Percentiles rank a stretch among this genome's conserved stretches.
Evolutionary conservation across 768 basidiomycete genomes (phyloP).

Genomic region (Russula compacta): DNA sequence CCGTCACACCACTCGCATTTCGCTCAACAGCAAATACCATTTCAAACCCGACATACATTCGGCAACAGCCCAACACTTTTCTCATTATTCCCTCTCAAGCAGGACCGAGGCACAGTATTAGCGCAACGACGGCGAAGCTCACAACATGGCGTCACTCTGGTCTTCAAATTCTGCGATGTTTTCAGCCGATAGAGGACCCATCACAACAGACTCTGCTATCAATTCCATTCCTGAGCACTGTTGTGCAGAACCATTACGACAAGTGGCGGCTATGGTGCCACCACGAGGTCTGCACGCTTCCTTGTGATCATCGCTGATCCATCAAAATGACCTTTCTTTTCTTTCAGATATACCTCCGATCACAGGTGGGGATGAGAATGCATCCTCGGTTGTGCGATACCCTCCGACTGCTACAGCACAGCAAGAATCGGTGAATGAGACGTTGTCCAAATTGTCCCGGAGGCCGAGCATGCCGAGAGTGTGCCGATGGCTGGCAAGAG

Average conservation of each 20-base stretch:
- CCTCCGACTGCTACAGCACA: not conserved
- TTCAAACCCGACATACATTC: not conserved
- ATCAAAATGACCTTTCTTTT: not conserved
- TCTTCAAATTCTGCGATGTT: not conserved
- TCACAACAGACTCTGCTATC: no score
- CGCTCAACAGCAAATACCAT: not conserved
- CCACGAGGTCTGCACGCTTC: not conserved
- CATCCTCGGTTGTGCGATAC: not conserved
- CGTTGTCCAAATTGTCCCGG: not conserved
- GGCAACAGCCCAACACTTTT: not conserved
- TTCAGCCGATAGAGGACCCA: not conserved
- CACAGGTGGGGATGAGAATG: not conserved
- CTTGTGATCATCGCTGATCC: not conserved
- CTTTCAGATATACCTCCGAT: slow-evolving; percentile 7
- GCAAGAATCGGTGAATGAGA: not conserved
- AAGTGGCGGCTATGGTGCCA: not conserved
- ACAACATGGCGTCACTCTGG: not conserved
- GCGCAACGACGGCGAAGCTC: not conserved
- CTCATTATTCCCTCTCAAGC: not conserved
- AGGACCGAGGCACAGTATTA: not conserved
- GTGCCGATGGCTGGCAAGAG: not conserved
- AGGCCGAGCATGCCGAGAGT: no score
- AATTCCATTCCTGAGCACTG: no score
- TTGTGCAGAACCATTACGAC: not conserved
- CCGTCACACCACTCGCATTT: not conserved